Evolutionary conservation across 2,329 filamentous ascomycete genomes (phyloP).

Genomic region (Colletotrichum sp.): DNA sequence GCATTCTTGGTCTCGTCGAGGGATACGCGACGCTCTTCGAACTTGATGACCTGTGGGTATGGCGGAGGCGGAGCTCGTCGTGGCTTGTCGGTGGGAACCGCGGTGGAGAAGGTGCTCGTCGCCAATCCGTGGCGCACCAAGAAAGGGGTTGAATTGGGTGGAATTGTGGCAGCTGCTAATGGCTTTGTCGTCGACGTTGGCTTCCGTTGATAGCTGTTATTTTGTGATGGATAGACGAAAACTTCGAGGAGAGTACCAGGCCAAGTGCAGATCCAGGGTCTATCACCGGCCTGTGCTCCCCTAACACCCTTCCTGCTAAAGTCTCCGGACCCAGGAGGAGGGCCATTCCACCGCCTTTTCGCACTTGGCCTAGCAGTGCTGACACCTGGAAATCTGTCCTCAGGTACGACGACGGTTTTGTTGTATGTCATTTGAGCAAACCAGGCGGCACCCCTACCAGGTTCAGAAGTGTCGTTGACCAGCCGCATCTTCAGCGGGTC

Average conservation of each 20-base stretch:
- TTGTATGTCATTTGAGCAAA: constrained; percentile 56
- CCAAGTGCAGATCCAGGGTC: constrained; percentile 65
- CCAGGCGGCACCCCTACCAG: constrained; percentile 58
- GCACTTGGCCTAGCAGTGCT: constrained; percentile 12
- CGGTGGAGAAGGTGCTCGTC: not conserved
- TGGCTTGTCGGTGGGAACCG: not conserved
- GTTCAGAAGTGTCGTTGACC: constrained; percentile 57
- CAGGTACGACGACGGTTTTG: constrained; percentile 61
- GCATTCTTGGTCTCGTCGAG: constrained; percentile 37
- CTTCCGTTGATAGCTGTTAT: constrained; percentile 40
- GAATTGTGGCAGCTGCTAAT: constrained; percentile 14
- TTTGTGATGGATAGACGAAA: constrained; percentile 62
- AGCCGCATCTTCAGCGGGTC: constrained; percentile 45
- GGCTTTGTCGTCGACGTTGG: not conserved
- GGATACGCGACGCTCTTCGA: constrained; percentile 56
- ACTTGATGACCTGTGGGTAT: constrained; percentile 60
- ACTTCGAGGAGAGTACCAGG: constrained; percentile 59
- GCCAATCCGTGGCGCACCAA: constrained; percentile 2
- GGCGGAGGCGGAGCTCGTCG: constrained; percentile 29
- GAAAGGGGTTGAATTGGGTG: constrained; percentile 14
- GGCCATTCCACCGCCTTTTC: constrained; percentile 1
- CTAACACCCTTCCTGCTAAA: constrained; percentile 42
- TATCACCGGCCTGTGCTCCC: constrained; percentile 50
- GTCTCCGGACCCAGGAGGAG: constrained; percentile 22
- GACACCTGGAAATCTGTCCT: constrained; percentile 39